Conservation (phyloP, 2,329 filamentous ascomycete species). For the Lasiodiplodia gonubiensis region DNA sequence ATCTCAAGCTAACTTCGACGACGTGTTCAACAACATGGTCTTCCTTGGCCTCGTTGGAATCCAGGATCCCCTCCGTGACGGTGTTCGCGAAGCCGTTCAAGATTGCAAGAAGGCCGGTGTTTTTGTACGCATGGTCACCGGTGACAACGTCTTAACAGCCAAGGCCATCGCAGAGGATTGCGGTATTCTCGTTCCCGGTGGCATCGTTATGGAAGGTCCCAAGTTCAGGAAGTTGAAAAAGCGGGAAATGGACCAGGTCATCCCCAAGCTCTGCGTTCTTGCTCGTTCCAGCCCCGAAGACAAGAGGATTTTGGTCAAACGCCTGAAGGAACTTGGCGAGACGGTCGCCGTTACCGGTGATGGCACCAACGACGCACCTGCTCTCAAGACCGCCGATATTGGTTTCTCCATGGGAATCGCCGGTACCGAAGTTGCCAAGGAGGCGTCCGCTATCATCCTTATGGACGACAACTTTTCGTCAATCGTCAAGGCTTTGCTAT, state of each 20-base stretch:
- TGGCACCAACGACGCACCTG: conserved; percentile 50
- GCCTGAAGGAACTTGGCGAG: conserved; percentile 66
- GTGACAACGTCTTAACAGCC: conserved; percentile 54
- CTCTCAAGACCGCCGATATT: conserved; percentile 49
- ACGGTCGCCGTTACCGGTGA: conserved; percentile 53
- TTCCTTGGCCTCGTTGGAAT: conserved; percentile 83
- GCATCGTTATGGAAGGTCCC: conserved; percentile 50
- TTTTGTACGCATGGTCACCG: conserved; percentile 57
- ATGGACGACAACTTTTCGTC: conserved; percentile 51
- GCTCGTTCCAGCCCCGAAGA: conserved; percentile 73
- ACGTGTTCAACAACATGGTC: conserved; percentile 70
- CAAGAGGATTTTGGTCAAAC: conserved; percentile 68
- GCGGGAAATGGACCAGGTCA: conserved; percentile 68
- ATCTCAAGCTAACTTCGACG: conserved; percentile 68
- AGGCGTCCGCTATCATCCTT: conserved; percentile 49
- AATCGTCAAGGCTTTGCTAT: conserved; percentile 49
- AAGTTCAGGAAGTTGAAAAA: conserved; percentile 53
- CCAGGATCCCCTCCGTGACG: conserved; percentile 82
- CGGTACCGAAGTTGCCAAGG: conserved; percentile 49
- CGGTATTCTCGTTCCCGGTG: conserved; percentile 49
- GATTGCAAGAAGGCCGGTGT: conserved; percentile 54
- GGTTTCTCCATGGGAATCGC: conserved; percentile 49
- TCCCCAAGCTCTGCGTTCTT: conserved; percentile 69
- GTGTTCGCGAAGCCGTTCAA: conserved; percentile 66
- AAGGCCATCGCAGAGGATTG: conserved; percentile 55